Evolutionary conservation across 139 green algal genomes (phyloP).

Genomic region (Nannochloris sp.): DNA sequence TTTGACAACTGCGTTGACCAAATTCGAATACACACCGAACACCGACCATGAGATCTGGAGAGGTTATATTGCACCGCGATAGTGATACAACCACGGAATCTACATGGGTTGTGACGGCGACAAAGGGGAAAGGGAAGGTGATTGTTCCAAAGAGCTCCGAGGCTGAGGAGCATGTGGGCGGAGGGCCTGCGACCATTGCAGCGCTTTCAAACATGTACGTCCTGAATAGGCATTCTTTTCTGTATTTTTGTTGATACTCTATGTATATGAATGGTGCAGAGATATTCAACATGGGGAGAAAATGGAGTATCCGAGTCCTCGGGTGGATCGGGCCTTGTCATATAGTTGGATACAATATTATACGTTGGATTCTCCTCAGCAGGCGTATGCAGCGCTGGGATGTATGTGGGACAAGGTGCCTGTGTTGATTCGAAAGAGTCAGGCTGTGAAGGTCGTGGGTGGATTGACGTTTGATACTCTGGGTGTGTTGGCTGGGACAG

Average conservation of each 20-base stretch:
- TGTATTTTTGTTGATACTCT: background rate
- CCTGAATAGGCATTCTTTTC: background rate
- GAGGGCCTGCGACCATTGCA: background rate
- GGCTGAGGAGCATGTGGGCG: too few relatives aligned
- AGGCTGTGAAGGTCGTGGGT: slow-evolving; percentile 1
- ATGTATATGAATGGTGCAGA: slow-evolving; percentile 5
- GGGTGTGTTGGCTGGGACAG: background rate
- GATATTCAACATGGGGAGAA: slow-evolving; percentile 28
- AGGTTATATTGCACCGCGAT: too few relatives aligned
- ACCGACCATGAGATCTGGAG: too few relatives aligned
- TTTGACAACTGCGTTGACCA: too few relatives aligned
- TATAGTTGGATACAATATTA: slow-evolving; percentile 18
- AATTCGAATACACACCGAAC: too few relatives aligned
- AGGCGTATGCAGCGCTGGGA: slow-evolving; percentile 15
- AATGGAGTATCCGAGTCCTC: slow-evolving; percentile 13
- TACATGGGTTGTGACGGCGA: too few relatives aligned
- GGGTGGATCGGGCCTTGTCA: slow-evolving; percentile 4
- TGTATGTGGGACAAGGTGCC: slow-evolving; percentile 14
- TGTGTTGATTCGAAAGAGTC: slow-evolving; percentile 13
- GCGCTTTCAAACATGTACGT: background rate
- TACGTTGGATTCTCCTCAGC: slow-evolving; percentile 12
- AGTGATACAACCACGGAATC: too few relatives aligned
- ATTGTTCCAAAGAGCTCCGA: too few relatives aligned
- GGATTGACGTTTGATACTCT: background rate
- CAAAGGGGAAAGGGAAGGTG: too few relatives aligned